phyloP scores from a whole-genome alignment of 1,284 basidiomycete species.

The Ustilago shanxiensis region DNA sequence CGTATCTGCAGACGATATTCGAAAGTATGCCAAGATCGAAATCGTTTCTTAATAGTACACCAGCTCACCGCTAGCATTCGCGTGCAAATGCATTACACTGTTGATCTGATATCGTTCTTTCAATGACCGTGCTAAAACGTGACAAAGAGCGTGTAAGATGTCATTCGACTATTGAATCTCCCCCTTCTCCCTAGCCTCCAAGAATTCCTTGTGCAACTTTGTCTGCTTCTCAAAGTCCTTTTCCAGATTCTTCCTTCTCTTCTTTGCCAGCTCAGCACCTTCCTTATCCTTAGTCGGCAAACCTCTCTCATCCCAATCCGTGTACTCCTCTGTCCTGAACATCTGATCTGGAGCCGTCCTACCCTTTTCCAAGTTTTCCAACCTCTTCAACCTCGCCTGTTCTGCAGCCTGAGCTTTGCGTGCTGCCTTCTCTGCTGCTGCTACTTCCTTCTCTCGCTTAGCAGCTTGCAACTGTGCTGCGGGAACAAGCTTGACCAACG shows the following conservation, averaged over 20 bases:
- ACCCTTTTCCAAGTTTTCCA: slow-evolving; percentile 88
- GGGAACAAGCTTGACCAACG: slow-evolving; percentile 88
- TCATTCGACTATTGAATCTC: slow-evolving; percentile 49
- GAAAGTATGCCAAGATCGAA: slow-evolving; percentile 26
- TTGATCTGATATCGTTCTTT: neutral
- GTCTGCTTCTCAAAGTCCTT: slow-evolving; percentile 83
- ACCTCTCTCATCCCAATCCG: slow-evolving; percentile 87
- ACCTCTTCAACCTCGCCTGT: slow-evolving; percentile 79
- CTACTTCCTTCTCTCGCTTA: slow-evolving; percentile 88
- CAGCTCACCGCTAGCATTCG: neutral
- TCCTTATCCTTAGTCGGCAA: slow-evolving; percentile 85
- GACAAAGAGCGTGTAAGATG: neutral
- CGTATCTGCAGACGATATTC: slow-evolving; percentile 29
- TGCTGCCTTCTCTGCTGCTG: slow-evolving; percentile 80
- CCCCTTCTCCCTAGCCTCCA: slow-evolving; percentile 59
- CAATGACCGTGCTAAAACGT: neutral
- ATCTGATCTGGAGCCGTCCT: slow-evolving; percentile 80
- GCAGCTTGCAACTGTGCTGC: slow-evolving; percentile 84
- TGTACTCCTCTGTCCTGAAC: slow-evolving; percentile 77
- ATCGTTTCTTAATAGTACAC: slow-evolving; percentile 14
- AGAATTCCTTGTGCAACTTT: slow-evolving; percentile 64
- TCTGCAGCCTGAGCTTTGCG: slow-evolving; percentile 83
- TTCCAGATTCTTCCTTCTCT: slow-evolving; percentile 80
- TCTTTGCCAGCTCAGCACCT: slow-evolving; percentile 89
- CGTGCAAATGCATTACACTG: neutral